Evolutionary conservation across 164 flowering plant species (phyloP).

Genomic region (Magnolia officinalis): DNA sequence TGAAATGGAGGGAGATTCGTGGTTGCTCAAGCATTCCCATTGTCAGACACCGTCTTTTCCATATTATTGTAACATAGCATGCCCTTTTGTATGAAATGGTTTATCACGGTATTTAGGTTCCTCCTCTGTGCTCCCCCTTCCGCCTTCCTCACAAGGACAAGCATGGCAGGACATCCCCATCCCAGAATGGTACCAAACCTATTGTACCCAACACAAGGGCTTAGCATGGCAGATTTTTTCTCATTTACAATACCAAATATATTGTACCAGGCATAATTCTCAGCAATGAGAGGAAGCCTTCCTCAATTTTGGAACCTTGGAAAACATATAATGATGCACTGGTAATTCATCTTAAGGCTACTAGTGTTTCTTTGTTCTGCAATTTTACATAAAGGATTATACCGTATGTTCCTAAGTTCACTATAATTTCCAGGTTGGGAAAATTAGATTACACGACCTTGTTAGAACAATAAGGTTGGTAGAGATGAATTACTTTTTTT

Average conservation of each 20-base stretch:
- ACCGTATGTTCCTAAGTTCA: not conserved
- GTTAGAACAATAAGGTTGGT: slow-evolving; percentile 29
- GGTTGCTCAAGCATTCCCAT: no score
- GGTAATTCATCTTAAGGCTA: no score
- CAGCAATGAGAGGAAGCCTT: slow-evolving; percentile 15
- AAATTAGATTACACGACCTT: slow-evolving; percentile 31
- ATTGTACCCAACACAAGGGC: no score
- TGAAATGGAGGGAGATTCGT: no score
- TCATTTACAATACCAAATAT: not conserved
- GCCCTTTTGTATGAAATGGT: not conserved
- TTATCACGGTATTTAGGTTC: not conserved
- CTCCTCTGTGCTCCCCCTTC: not conserved
- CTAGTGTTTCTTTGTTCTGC: not conserved
- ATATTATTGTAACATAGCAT: no score
- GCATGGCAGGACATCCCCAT: not conserved
- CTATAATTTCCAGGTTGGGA: slow-evolving; percentile 35
- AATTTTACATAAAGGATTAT: not conserved
- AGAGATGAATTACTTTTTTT: slow-evolving; percentile 39
- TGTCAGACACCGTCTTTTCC: no score
- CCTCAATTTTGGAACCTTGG: slow-evolving; percentile 16
- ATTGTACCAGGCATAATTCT: slow-evolving; percentile 6
- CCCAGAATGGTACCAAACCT: not conserved
- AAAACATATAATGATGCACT: slow-evolving; percentile 3
- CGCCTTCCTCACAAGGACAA: not conserved
- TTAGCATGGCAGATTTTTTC: no score